phyloP scores from a whole-genome alignment of 305 asterid species.

The Ajuga reptans region DNA sequence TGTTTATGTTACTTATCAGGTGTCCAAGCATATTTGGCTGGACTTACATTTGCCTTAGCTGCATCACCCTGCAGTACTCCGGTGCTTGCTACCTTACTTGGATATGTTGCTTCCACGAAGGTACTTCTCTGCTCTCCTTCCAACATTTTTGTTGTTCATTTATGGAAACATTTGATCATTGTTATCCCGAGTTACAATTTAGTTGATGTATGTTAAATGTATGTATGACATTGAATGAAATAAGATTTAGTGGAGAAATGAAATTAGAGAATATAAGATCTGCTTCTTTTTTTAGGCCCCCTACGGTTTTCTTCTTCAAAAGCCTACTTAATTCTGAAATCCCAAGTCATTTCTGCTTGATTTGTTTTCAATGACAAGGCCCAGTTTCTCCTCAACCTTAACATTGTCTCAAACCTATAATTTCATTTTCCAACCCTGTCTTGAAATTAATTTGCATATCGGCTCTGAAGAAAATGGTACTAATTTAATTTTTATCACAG shows the following conservation, averaged over 20 bases:
- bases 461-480: not conserved
- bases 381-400: not conserved
- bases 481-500: slow-evolving; percentile 31
- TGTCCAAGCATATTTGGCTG: slow-evolving; percentile 93
- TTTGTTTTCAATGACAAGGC: not conserved
- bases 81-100: slow-evolving; percentile 84
- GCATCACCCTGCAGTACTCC: slow-evolving; percentile 99
- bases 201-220: not conserved
- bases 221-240: not conserved
- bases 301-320: not conserved
- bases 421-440: not conserved
- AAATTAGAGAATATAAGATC: not conserved
- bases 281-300: no score
- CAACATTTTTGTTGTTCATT: not conserved
- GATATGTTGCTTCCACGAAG: slow-evolving; percentile 86
- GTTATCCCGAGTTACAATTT: not conserved
- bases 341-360: not conserved
- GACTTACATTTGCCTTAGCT: slow-evolving; percentile 95
- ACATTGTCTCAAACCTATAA: not conserved
- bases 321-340: not conserved
- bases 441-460: not conserved
- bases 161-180: not conserved
- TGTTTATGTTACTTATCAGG: slow-evolving; percentile 34
- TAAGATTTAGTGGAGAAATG: not conserved
- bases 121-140: slow-evolving; percentile 34